Base-by-base conservation (phyloP, 2,329 filamentous ascomycete species). In the Alternaria infectoria region DNA sequence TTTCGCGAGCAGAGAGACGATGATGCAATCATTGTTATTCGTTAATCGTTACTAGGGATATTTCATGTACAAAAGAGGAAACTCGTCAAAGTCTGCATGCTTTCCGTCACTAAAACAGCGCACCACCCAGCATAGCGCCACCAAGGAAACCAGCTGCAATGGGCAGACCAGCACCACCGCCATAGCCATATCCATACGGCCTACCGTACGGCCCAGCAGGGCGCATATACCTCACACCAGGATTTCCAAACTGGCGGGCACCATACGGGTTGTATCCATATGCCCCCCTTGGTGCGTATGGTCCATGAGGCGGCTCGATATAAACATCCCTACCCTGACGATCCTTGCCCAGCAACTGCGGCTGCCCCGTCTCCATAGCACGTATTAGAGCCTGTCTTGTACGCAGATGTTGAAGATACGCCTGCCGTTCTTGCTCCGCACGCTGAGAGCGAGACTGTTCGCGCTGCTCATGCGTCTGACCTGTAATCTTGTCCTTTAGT, bases 401-500 rank as follows among this genome's bases (percentile, higher is more conserved):
- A 7, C 80, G 76, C 59, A 84, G 72, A 68, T 89, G 87, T 44
- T 83, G 81, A 36, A 83, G 76, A 70, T 89, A 88, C n/a, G 82
- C 80, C 47, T 81, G 74, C 4, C 77, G 80, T 73, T 89, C 87
- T 30, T 84, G 78, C 57, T 84, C 80, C 2, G 81, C 86, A 25
- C 86, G 82, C 30, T 78, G 74, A 3, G 68, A 68, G 5, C 87
- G 82, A 25, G 82, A 79, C 6, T 74, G 72, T 55, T 83, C 83
- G 23, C 87, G 85, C 70, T 89, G 79, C 23, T 83, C 79, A 73
- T 89, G 87, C 5, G 87, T 88, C 5, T 83, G 85, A 15, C 81
- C 79, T 0, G 88, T 90, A 15, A 89, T 69, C 67, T 85, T 86
- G 75, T 89, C 87, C 72, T 89, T 89, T 66, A 90, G 77, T 57